A percentile compares a stretch with the other conserved stretches of the same genome.
These are phyloP conservation scores for Saksenaea vasiformis DNA, from an alignment of 371 early-diverging fungal genomes.

Conservation along the genomic window DNA sequence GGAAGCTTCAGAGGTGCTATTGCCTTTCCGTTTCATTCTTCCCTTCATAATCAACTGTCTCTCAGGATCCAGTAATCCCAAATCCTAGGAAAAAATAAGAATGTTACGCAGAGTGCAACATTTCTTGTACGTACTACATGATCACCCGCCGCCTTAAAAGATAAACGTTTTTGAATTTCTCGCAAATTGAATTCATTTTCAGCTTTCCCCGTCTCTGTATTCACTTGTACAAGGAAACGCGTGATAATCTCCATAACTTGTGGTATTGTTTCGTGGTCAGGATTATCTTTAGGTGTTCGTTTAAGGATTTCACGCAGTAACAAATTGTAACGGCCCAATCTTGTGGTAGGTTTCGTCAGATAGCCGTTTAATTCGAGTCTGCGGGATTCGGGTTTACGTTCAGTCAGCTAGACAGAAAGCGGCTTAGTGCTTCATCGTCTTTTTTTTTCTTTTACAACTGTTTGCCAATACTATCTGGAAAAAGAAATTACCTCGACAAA, in stretches of 20 bases:
- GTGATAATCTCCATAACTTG: slow-evolving; percentile 71
- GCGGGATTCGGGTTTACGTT: slow-evolving; percentile 76
- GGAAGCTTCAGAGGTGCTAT: slow-evolving; percentile 60
- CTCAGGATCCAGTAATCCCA: slow-evolving; percentile 73
- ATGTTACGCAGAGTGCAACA: neutral
- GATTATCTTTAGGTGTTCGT: slow-evolving; percentile 75
- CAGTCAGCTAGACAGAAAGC: slow-evolving; percentile 55
- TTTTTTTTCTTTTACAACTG: neutral
- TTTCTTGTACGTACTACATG: slow-evolving; percentile 37
- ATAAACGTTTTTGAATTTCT: slow-evolving; percentile 31
- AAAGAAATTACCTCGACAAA: slow-evolving; percentile 75
- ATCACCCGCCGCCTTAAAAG: slow-evolving; percentile 28
- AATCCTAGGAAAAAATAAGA: slow-evolving; percentile 47
- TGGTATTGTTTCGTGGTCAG: slow-evolving; percentile 68
- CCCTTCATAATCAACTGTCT: slow-evolving; percentile 82
- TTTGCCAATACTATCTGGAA: neutral
- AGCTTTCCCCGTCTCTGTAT: slow-evolving; percentile 83
- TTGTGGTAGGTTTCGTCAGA: slow-evolving; percentile 81
- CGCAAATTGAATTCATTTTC: slow-evolving; percentile 78
- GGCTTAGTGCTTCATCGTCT: neutral
- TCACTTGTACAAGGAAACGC: slow-evolving; percentile 74
- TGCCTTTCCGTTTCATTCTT: slow-evolving; percentile 68
- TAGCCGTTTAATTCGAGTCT: slow-evolving; percentile 81
- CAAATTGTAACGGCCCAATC: slow-evolving; percentile 87
- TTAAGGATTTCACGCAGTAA: slow-evolving; percentile 81